Conservation (phyloP, 2,329 filamentous ascomycete genomes). For the Blastomyces gilchristii region DNA sequence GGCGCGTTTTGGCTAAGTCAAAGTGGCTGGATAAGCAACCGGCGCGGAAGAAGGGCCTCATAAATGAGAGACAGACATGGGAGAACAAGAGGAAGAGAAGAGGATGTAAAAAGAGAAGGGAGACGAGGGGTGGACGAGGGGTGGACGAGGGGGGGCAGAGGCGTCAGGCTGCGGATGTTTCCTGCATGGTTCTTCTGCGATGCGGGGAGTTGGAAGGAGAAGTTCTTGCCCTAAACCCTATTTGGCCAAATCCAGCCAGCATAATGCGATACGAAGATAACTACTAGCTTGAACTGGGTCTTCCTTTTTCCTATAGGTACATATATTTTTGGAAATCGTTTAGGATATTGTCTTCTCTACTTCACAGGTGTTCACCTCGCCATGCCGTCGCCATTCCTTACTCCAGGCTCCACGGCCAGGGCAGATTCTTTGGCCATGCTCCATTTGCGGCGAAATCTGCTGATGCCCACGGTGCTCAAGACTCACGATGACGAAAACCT, state of each 20-base stretch:
- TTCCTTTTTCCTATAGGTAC: neutral
- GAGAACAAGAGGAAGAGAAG: neutral
- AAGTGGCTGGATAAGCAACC: neutral
- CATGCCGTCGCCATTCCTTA: slow-evolving; percentile 65
- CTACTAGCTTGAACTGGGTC: neutral
- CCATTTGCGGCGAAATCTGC: slow-evolving; percentile 77
- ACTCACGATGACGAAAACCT: slow-evolving; percentile 52
- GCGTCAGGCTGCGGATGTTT: neutral
- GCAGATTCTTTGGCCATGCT: slow-evolving; percentile 66
- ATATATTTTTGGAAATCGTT: neutral
- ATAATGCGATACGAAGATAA: neutral
- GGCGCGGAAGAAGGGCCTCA: slow-evolving; percentile 5
- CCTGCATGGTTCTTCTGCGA: neutral
- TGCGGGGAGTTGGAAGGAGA: neutral
- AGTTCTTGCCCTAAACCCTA: slow-evolving; percentile 7
- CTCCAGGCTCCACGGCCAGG: slow-evolving; percentile 53
- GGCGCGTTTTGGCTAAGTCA: slow-evolving; percentile 7
- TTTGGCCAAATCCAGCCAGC: neutral
- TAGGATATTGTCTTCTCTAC: neutral
- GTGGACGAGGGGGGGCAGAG: neutral
- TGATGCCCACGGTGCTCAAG: slow-evolving; percentile 63
- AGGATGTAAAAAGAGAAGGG: neutral
- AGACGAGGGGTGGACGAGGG: neutral
- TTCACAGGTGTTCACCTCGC: neutral
- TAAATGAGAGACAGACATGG: slow-evolving; percentile 9